A percentile compares a stretch with the other conserved stretches of the same genome.
phyloP scores from a whole-genome alignment of 2,329 filamentous ascomycete species.

The Epichloe uncinata region DNA sequence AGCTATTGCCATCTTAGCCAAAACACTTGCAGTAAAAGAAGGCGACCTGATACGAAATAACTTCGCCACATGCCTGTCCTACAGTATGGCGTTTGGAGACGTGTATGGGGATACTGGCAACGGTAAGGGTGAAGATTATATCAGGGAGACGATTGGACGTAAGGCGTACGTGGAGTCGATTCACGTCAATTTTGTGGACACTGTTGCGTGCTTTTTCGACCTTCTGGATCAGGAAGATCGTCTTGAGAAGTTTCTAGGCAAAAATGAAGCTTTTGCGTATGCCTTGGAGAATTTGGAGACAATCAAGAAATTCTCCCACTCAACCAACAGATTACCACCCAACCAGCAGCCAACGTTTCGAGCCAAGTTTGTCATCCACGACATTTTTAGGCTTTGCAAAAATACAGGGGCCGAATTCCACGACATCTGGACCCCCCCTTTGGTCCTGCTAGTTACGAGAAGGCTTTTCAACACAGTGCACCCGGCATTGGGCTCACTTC shows the following conservation, averaged over 20 bases:
- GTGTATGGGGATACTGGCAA: constrained; percentile 20
- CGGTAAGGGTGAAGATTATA: constrained; percentile 46
- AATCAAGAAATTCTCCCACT: constrained; percentile 58
- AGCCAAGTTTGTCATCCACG: constrained; percentile 59
- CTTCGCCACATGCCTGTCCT: constrained; percentile 71
- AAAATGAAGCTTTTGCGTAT: constrained; percentile 41
- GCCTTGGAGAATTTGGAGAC: constrained; percentile 51
- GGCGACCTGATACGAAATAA: constrained; percentile 48
- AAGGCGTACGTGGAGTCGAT: constrained; percentile 51
- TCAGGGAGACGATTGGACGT: constrained; percentile 57
- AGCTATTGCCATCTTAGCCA: constrained; percentile 46
- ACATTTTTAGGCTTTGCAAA: constrained; percentile 66
- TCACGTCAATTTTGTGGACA: constrained; percentile 58
- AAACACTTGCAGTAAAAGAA: constrained; percentile 38
- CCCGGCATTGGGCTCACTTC: constrained; percentile 69
- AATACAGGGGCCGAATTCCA: constrained; percentile 51
- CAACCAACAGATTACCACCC: constrained; percentile 50
- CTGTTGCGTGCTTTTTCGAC: constrained; percentile 63
- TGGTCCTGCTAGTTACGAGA: constrained; percentile 62
- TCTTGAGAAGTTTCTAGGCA: constrained; percentile 53
- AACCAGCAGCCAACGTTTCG: constrained; percentile 83
- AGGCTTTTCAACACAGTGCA: constrained; percentile 71
- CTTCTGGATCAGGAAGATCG: constrained; percentile 66
- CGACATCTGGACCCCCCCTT: constrained; percentile 66
- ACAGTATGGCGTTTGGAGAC: constrained; percentile 55